phyloP scores from a whole-genome alignment of 148 eudicot genomes.

The Bassia scoparia region DNA sequence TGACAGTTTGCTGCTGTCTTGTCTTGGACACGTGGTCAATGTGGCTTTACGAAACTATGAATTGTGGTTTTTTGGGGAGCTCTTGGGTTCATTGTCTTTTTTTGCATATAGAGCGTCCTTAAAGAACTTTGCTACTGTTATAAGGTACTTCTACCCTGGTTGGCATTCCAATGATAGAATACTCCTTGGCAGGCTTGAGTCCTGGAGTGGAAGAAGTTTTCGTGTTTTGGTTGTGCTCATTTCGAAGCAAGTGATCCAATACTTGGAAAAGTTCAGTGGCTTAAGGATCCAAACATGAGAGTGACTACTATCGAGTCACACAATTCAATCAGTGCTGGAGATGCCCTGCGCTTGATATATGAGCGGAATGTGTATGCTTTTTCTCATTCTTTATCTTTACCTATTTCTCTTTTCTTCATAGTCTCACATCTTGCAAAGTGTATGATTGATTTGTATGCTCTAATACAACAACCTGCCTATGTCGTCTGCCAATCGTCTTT shows the following conservation, averaged over 20 bases:
- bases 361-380: constrained; percentile 69
- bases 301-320: constrained; percentile 82
- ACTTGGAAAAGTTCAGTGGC: constrained; percentile 76
- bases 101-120: not conserved
- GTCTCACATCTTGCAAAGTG: not conserved
- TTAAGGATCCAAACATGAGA: constrained; percentile 69
- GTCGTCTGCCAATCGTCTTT: not conserved
- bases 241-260: constrained; percentile 76
- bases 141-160: constrained; percentile 89
- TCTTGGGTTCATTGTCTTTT: not conserved
- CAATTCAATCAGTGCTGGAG: constrained; percentile 81
- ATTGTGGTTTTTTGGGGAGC: not conserved
- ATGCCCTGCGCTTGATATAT: constrained; percentile 86
- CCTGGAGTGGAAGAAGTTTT: constrained; percentile 91
- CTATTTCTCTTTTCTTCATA: not conserved
- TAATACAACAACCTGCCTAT: not conserved
- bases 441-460: constrained; percentile 7
- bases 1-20: too few species aligned
- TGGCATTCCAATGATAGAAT: constrained; percentile 88
- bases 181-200: constrained; percentile 93
- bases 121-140: constrained; percentile 19
- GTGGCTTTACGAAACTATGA: not conserved
- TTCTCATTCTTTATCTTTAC: not conserved
- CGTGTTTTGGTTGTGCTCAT: constrained; percentile 96
- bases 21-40: not conserved